Evolutionary conservation across 345 rosid genomes (phyloP), one percentile per base, ranked within the genome.

Genomic region (Populus euphratica): DNA sequence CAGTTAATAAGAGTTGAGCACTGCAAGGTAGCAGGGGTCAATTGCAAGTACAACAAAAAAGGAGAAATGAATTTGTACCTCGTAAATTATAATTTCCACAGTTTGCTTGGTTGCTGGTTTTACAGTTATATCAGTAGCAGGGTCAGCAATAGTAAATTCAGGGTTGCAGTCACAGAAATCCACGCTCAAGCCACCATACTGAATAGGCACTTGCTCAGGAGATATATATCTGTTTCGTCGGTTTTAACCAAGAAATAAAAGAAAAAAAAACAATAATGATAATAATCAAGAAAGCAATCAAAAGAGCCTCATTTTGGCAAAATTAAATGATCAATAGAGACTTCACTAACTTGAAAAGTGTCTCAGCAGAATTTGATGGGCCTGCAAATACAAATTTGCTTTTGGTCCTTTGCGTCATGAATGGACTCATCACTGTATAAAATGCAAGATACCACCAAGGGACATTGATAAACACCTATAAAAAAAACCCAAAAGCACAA

Each of bases 381-480:
- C 99, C 86, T 10, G 93, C 92, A 80, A 90, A 90, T 21, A 95
- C 94, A 84, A 93, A 91, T 87, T 95, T 95, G 90, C 94, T 93
- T 80, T 91, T 93, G 33, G 99, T 93, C 87, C 98, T 93, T 49
- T 92, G 97, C 1, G 99, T 93, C 79, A 94, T 80, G 80, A 95
- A 93, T 8, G 98, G 94, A 78, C 89, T 91, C 44, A 95, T 86
- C 90, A 92, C 86, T 23, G 81, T 87, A 80, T 93, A 85, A 80
- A 88, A 93, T 5, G 97, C 97, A 72, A 93, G 83, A 83, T 95
- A 92, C 99, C 99, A 95, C 99, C 99, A 95, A 13, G 98, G 98
- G 20, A 95, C 99, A 82, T 95, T 95, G 84, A 95, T 89, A 78
- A 93, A 91, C 77, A 95, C 86, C 99, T 95, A 68, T 9, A 59